Percentiles rank a stretch among this genome's conserved stretches.
These are phyloP conservation scores for Phylloporus sp. DNA, from an alignment of 768 basidiomycete genomes.

Conservation along the genomic window DNA sequence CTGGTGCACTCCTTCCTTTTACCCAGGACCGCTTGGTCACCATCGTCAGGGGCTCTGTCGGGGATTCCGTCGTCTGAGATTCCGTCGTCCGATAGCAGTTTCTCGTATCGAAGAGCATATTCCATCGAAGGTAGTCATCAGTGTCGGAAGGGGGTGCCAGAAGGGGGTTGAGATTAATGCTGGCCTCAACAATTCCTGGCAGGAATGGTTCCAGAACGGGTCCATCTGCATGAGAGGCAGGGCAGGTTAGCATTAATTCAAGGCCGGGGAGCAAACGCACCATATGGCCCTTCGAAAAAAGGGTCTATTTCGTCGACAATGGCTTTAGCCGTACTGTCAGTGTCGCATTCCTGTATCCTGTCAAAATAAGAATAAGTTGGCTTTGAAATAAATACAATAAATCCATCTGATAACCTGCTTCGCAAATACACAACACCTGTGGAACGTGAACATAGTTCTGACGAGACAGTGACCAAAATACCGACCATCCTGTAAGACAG, in stretches of 20 bases:
- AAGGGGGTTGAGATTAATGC: conserved; percentile 57
- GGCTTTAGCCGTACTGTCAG: too few species aligned
- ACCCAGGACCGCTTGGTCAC: conserved; percentile 71
- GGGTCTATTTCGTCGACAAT: too few species aligned
- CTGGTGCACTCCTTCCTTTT: conserved; percentile 58
- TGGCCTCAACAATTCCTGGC: conserved; percentile 44
- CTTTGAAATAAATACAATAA: too few species aligned
- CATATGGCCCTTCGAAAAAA: conserved; percentile 41
- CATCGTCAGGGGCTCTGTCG: too few species aligned
- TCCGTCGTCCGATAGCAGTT: conserved; percentile 64
- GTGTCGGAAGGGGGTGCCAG: conserved; percentile 45
- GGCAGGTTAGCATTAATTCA: not conserved
- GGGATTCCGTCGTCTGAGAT: too few species aligned
- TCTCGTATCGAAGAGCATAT: conserved; percentile 64
- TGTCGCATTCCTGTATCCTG: too few species aligned
- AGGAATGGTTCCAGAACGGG: conserved; percentile 67
- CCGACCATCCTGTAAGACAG: not conserved
- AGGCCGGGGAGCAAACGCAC: conserved; percentile 31
- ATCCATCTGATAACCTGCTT: conserved; percentile 4
- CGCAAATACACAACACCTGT: conserved; percentile 5
- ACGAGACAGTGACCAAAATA: not conserved
- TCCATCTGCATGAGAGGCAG: conserved; percentile 49
- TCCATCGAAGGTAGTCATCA: conserved; percentile 62
- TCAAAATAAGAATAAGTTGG: too few species aligned
- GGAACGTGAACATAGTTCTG: not conserved